Evolutionary conservation across 345 rosid species (phyloP), one percentile per base, ranked within the genome.

Genomic region (Hypericum androsaemum): DNA sequence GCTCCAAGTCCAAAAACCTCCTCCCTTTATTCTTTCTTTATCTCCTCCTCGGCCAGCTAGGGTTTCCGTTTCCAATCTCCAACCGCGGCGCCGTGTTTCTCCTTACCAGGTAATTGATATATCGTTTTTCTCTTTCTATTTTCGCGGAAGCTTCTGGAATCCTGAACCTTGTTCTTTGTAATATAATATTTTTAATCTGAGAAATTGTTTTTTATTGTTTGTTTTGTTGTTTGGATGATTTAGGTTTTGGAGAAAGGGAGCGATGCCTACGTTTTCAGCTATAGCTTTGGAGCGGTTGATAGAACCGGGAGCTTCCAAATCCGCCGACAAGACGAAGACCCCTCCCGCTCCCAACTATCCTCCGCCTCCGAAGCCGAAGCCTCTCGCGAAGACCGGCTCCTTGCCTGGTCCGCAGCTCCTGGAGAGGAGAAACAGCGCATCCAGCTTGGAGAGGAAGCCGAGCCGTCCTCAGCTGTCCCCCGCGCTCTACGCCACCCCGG

Each of bases 201-300:
- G 57, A 35, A 15, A 9, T 43, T 60, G 16, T 37, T 22, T 11
- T 47, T 37, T 47, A 50, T 9, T 58, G 7, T 49, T 28, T 53
- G 42, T 11, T 42, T 44, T 22, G 32, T 22, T 22, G 32, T 22
- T 22, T 4, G 32, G 32, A 22, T 22, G 32, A 22, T 22, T 22
- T 22, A 22, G 32, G 32, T 36, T 39, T 63, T 47, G 63, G 12
- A 68, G 50, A 32, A 59, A 68, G 83, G 81, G 96, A 78, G 65
- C 58, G 72, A 89, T 83, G 97, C 94, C 95, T 51, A 71, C 83
- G 0, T 86, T 78, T 56, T 70, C 75, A 52, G 89, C 94, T 37
- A 61, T 80, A 54, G 77, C 86, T 58, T 64, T 86, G 62, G 86
- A 83, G 61, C 71, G 80, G 78, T 62, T 80, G 54, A 55, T 83